Percentiles rank a stretch among this genome's conserved stretches.
Conservation (phyloP, 225 moss, liverwort and hornwort species). For the Anthoceros angustus region DNA sequence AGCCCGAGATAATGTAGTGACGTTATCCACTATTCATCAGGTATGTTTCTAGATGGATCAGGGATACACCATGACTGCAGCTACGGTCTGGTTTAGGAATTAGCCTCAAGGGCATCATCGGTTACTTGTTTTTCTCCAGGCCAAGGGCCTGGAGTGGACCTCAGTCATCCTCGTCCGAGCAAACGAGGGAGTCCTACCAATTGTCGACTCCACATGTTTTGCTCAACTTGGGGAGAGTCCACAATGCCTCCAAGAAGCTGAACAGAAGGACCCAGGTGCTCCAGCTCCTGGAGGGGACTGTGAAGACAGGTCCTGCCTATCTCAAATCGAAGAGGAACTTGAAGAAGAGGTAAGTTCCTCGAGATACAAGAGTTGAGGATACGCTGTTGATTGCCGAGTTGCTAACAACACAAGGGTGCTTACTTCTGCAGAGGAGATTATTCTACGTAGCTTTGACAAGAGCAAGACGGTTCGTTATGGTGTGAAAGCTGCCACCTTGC, state of each 20-base stretch:
- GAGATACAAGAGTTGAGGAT: neutral
- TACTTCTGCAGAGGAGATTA: conserved; percentile 3
- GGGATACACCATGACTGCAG: neutral
- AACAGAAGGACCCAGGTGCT: neutral
- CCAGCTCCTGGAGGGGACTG: neutral
- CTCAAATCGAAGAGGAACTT: neutral
- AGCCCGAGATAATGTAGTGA: neutral
- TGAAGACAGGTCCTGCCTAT: neutral
- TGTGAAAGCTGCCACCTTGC: neutral
- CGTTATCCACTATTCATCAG: conserved; percentile 8
- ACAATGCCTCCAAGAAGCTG: neutral
- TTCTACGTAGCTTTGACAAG: conserved; percentile 6
- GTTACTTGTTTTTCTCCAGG: neutral
- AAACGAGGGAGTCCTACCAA: conserved; percentile 6
- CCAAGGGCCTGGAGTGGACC: conserved; percentile 6
- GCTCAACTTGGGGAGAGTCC: neutral
- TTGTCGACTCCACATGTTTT: neutral
- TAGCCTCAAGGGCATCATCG: neutral
- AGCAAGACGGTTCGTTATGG: conserved; percentile 4
- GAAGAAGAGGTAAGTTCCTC: conserved; percentile 8
- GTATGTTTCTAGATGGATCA: neutral
- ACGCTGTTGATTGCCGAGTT: neutral
- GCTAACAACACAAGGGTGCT: neutral
- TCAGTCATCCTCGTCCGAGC: conserved; percentile 6
- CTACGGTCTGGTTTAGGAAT: neutral